These are phyloP conservation scores for Hyaloperonospora brassicae DNA, from an alignment of 352 stramenopile genomes.

Conservation along the genomic window DNA sequence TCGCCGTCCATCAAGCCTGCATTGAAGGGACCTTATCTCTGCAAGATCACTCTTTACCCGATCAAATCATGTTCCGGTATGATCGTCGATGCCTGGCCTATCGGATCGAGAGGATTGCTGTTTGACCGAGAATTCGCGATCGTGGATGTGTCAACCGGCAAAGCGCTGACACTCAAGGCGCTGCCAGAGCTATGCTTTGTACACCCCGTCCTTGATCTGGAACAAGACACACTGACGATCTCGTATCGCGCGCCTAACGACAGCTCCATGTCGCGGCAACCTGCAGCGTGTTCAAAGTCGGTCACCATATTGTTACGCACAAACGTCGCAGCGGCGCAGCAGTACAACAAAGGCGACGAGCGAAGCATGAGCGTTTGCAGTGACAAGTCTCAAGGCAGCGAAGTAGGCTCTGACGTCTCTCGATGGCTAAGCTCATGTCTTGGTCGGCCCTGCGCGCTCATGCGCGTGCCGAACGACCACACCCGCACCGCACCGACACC, in stretches of 20 bases:
- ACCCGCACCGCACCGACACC: conserved; percentile 25
- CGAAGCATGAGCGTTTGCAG: conserved; percentile 49
- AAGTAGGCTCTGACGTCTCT: conserved; percentile 43
- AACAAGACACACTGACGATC: conserved; percentile 49
- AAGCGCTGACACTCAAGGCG: conserved; percentile 52
- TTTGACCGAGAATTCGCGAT: conserved; percentile 76
- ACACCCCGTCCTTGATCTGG: conserved; percentile 50
- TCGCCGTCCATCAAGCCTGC: not conserved
- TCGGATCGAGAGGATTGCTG: conserved; percentile 49
- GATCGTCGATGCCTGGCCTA: conserved; percentile 43
- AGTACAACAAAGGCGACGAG: conserved; percentile 11
- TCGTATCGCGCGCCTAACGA: conserved; percentile 12
- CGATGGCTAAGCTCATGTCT: conserved; percentile 62
- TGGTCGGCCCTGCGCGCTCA: conserved; percentile 49
- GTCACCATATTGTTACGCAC: conserved; percentile 38
- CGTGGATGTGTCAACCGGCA: conserved; percentile 40
- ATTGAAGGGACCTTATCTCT: conserved; percentile 19
- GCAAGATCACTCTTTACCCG: conserved; percentile 59
- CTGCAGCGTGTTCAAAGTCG: conserved; percentile 4
- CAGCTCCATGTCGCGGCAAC: conserved; percentile 1
- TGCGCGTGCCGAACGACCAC: conserved; percentile 50
- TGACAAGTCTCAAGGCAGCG: conserved; percentile 39
- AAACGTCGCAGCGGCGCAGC: conserved; percentile 14
- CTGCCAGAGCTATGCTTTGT: conserved; percentile 54
- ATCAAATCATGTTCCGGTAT: conserved; percentile 75